Percentiles rank a stretch among this genome's conserved stretches.
phyloP scores from a whole-genome alignment of 805 yeast genomes.

The Ogataea haglerorum region DNA sequence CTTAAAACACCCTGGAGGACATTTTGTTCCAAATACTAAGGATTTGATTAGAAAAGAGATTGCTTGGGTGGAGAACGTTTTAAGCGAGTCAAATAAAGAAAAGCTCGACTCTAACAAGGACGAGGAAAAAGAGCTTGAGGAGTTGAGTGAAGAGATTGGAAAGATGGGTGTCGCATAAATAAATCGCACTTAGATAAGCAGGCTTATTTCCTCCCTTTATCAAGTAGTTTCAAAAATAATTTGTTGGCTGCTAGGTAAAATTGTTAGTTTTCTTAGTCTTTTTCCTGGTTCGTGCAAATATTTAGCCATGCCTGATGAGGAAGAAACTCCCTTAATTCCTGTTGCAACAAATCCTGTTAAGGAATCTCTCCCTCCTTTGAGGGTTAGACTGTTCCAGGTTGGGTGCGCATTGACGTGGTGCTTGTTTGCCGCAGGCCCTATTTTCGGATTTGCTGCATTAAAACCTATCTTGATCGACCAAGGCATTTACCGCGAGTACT shows the following conservation, averaged over 20 bases:
- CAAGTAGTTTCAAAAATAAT: too few relatives aligned
- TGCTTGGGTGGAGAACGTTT: slow-evolving; percentile 32
- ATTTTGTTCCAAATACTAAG: slow-evolving; percentile 89
- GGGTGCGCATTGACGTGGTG: slow-evolving; percentile 83
- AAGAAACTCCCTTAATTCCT: slow-evolving; percentile 25
- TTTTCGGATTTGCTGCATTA: slow-evolving; percentile 93
- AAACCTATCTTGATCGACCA: slow-evolving; percentile 78
- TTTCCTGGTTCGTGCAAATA: background rate
- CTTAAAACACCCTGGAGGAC: slow-evolving; percentile 92
- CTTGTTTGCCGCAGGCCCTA: slow-evolving; percentile 85
- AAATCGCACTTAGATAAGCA: background rate
- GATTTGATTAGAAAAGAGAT: slow-evolving; percentile 32
- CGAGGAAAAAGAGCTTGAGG: slow-evolving; percentile 24
- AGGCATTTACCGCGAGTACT: slow-evolving; percentile 67
- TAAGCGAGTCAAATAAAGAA: slow-evolving; percentile 17
- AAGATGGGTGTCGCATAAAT: slow-evolving; percentile 29
- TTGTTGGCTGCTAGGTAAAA: too few relatives aligned
- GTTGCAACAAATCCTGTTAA: slow-evolving; percentile 3
- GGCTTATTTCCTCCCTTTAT: background rate
- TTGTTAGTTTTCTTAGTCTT: background rate
- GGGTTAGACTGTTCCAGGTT: slow-evolving; percentile 48
- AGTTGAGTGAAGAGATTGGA: slow-evolving; percentile 26
- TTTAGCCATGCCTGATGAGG: slow-evolving; percentile 18
- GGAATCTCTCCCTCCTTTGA: slow-evolving; percentile 24
- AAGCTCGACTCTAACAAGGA: slow-evolving; percentile 4